Conservation (phyloP, 1,284 basidiomycete genomes). For the Athelia psychrophila region DNA sequence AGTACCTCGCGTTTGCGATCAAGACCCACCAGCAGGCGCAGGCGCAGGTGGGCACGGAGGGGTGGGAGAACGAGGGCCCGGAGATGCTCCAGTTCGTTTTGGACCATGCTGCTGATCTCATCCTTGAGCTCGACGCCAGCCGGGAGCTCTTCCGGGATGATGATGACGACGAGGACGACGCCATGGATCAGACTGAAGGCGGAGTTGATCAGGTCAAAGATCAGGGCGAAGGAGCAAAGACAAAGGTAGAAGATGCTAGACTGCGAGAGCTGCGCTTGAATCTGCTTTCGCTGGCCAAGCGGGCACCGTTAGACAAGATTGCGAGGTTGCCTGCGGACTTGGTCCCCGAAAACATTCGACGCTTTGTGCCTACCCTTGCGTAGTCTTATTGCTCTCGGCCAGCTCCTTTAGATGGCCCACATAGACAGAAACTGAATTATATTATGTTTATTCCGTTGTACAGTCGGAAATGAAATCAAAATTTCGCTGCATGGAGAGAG, state of each 20-base stretch:
- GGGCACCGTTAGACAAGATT: slow-evolving; percentile 69
- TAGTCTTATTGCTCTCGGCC: too few relatives aligned
- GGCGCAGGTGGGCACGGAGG: slow-evolving; percentile 19
- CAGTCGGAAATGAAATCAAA: too few relatives aligned
- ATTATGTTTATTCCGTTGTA: too few relatives aligned
- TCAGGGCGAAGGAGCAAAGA: slow-evolving; percentile 7
- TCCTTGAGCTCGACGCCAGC: slow-evolving; percentile 32
- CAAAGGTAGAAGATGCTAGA: slow-evolving; percentile 42
- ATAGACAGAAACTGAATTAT: too few relatives aligned
- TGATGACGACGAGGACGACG: too few relatives aligned
- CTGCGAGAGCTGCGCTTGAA: slow-evolving; percentile 61
- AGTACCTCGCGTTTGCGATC: slow-evolving; percentile 28
- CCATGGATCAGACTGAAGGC: neutral
- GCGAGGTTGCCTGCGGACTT: slow-evolving; percentile 61
- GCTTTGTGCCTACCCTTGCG: slow-evolving; percentile 46
- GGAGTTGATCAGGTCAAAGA: slow-evolving; percentile 3
- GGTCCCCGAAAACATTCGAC: slow-evolving; percentile 62
- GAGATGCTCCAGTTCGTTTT: slow-evolving; percentile 51
- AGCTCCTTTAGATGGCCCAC: too few relatives aligned
- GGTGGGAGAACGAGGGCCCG: slow-evolving; percentile 37
- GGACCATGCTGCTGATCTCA: slow-evolving; percentile 44
- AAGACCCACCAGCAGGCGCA: slow-evolving; percentile 32
- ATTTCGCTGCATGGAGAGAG: too few relatives aligned
- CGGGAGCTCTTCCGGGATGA: neutral
- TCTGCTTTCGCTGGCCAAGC: slow-evolving; percentile 67